Percentiles rank a stretch among this genome's conserved stretches.
Conservation (phyloP, 108 stramenopile species). For the Discostella stelligeroides region DNA sequence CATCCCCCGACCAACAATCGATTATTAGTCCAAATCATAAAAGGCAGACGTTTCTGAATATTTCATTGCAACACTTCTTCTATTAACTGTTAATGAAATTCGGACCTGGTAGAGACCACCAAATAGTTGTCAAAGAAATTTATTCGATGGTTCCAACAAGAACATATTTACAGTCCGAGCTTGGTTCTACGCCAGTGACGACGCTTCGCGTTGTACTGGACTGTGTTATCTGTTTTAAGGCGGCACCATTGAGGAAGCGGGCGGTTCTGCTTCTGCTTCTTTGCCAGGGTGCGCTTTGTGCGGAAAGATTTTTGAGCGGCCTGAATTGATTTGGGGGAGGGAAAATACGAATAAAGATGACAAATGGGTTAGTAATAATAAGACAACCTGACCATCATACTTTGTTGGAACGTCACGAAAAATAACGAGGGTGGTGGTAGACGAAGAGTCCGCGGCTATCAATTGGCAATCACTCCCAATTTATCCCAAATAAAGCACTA, state of each 20-base stretch:
- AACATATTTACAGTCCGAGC: slow-evolving; percentile 95
- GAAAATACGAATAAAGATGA: background rate
- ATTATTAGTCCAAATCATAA: too few species aligned
- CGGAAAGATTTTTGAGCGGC: slow-evolving; percentile 99
- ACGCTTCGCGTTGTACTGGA: slow-evolving; percentile 99
- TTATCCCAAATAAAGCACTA: background rate
- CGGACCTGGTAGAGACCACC: slow-evolving; percentile 2
- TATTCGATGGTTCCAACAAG: slow-evolving; percentile 11
- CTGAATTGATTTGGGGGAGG: slow-evolving; percentile 47
- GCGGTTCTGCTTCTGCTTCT: slow-evolving; percentile 99
- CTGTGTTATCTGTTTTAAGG: slow-evolving; percentile 97
- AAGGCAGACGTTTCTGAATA: background rate
- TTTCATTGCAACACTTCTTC: slow-evolving; percentile 13
- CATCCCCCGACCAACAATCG: too few species aligned
- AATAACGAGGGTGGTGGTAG: background rate
- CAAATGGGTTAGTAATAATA: background rate
- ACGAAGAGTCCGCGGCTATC: background rate
- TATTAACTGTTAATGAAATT: slow-evolving; percentile 21
- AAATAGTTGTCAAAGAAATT: slow-evolving; percentile 1
- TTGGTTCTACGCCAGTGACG: slow-evolving; percentile 99
- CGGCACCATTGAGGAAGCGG: slow-evolving; percentile 99
- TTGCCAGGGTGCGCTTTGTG: slow-evolving; percentile 98
- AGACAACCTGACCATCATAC: background rate
- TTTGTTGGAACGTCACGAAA: background rate
- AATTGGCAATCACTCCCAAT: too few species aligned